Conservation (phyloP, 2,329 filamentous ascomycete genomes). For the Hymenotorrendiella dingleyae region DNA sequence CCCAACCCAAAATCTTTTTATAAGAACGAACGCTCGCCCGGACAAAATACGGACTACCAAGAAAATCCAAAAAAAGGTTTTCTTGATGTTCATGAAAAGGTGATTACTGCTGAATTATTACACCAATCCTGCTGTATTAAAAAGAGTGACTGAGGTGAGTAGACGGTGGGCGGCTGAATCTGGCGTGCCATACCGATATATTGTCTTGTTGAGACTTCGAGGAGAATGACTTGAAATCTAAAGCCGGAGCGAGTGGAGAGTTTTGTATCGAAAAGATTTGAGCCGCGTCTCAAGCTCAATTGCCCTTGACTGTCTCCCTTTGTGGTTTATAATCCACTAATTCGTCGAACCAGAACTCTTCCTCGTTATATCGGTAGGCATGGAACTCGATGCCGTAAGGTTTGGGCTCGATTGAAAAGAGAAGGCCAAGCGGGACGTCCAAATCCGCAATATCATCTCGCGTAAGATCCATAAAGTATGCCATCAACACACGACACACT, state of each 20-base stretch:
- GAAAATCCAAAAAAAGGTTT: no score
- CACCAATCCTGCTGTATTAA: no score
- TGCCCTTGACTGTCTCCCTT: conserved; percentile 36
- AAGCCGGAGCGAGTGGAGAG: background rate
- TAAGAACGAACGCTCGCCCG: no score
- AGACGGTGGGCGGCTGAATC: background rate
- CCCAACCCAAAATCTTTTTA: no score
- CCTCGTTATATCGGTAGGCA: conserved; percentile 83
- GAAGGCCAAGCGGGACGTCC: conserved; percentile 86
- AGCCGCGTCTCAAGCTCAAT: conserved; percentile 9
- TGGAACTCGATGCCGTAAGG: conserved; percentile 97
- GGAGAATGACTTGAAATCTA: background rate
- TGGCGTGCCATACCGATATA: background rate
- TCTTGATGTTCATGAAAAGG: no score
- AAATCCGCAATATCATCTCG: conserved; percentile 89
- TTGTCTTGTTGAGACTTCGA: background rate
- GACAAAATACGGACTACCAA: no score
- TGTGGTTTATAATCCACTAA: conserved; percentile 76
- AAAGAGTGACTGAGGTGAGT: conserved; percentile 2
- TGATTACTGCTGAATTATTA: no score
- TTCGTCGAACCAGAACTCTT: conserved; percentile 74
- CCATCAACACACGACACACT: conserved; percentile 84
- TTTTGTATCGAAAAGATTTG: background rate
- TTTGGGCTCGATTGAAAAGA: conserved; percentile 94
- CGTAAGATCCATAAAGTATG: conserved; percentile 92